Conservation (phyloP, 345 rosid species). For the Brassica carinata region DNA sequence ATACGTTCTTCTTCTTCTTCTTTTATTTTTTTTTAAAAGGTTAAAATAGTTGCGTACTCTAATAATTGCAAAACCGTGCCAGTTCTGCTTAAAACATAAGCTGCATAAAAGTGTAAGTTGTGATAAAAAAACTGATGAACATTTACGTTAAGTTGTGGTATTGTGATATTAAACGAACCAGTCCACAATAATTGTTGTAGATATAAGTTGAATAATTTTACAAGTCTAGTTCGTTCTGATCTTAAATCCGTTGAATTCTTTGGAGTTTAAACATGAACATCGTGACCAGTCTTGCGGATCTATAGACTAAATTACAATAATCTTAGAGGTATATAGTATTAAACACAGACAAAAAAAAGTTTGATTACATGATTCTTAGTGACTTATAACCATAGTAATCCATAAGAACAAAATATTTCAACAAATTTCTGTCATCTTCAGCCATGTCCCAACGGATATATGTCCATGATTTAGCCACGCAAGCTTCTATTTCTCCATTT, state of each 20-base stretch:
- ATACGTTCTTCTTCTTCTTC: too few species aligned
- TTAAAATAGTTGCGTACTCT: too few species aligned
- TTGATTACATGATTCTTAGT: background rate
- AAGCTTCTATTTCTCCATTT: background rate
- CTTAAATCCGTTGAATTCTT: background rate
- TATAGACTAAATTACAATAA: background rate
- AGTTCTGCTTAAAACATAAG: too few species aligned
- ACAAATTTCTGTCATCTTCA: background rate
- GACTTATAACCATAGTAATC: background rate
- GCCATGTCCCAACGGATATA: background rate
- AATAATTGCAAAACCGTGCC: too few species aligned
- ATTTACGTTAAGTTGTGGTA: background rate
- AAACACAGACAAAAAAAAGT: background rate
- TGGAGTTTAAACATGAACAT: background rate
- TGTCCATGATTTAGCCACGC: constrained; percentile 17
- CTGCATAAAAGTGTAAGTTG: too few species aligned
- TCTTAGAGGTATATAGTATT: background rate
- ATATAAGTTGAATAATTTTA: background rate
- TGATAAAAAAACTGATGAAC: too few species aligned
- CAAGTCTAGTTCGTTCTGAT: background rate
- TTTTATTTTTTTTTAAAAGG: too few species aligned
- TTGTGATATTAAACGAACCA: background rate
- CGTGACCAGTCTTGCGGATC: background rate
- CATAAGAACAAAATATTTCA: background rate
- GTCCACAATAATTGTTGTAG: background rate